These are phyloP conservation scores for Pleurotus citrinopileatus DNA, from an alignment of 768 basidiomycete genomes.

Conservation along the genomic window DNA sequence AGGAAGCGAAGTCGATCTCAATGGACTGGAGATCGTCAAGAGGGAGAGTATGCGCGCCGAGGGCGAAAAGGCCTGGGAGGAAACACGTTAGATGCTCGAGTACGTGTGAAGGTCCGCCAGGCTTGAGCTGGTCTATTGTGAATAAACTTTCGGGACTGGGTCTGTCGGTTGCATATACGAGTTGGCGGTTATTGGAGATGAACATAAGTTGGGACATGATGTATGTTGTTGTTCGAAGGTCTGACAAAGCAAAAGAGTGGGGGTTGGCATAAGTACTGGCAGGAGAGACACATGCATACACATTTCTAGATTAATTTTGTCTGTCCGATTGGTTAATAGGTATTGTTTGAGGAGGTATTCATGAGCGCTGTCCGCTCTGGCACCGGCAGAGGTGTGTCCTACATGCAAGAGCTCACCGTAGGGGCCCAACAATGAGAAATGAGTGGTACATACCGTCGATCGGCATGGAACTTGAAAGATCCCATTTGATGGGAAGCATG, in stretches of 20 bases:
- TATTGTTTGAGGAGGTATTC: slow-evolving; percentile 79
- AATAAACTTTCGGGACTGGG: slow-evolving; percentile 14
- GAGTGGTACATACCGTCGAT: slow-evolving; percentile 37
- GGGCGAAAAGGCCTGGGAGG: slow-evolving; percentile 70
- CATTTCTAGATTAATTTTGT: slow-evolving; percentile 58
- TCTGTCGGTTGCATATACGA: slow-evolving; percentile 66
- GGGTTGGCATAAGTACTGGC: background rate
- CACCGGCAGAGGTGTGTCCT: slow-evolving; percentile 59
- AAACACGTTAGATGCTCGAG: slow-evolving; percentile 81
- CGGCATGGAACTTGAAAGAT: slow-evolving; percentile 43
- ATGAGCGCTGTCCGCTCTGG: slow-evolving; percentile 68
- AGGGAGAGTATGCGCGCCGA: slow-evolving; percentile 64
- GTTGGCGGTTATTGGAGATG: slow-evolving; percentile 56
- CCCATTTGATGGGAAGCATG: slow-evolving; percentile 65
- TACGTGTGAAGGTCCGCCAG: slow-evolving; percentile 37
- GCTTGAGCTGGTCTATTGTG: slow-evolving; percentile 21
- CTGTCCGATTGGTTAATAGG: slow-evolving; percentile 60
- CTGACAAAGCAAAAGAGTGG: slow-evolving; percentile 18
- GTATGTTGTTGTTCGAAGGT: slow-evolving; percentile 57
- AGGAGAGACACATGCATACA: slow-evolving; percentile 42
- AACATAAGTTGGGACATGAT: slow-evolving; percentile 64
- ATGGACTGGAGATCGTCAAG: slow-evolving; percentile 28
- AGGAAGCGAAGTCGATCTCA: slow-evolving; percentile 37
- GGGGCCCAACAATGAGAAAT: background rate
- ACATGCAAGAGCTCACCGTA: slow-evolving; percentile 9